These are phyloP conservation scores for Rhipidocladum racemiflorum DNA, from an alignment of 176 grass and related monocot species.

Conservation along the genomic window DNA sequence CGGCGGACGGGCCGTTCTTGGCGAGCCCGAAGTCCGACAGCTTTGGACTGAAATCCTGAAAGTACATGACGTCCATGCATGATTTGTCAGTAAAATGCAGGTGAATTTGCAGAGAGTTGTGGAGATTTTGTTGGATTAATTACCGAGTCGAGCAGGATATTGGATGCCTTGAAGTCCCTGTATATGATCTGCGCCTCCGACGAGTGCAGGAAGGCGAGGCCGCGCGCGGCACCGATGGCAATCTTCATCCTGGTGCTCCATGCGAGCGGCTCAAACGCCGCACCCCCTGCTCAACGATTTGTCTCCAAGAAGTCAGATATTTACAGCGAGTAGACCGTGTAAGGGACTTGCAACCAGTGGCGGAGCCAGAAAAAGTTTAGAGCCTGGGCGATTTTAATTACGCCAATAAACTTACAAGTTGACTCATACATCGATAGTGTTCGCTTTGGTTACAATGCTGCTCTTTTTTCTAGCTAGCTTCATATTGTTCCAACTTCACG, in stretches of 20 bases:
- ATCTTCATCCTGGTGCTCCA: conserved; percentile 65
- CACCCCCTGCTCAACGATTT: conserved; percentile 17
- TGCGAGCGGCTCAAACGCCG: conserved; percentile 28
- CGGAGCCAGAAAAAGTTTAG: too few species aligned
- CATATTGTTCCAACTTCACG: too few species aligned
- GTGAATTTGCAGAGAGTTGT: not conserved
- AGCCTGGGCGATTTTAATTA: too few species aligned
- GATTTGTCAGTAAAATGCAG: too few species aligned
- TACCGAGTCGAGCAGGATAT: conserved; percentile 74
- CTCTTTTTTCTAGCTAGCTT: too few species aligned
- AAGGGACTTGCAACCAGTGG: too few species aligned
- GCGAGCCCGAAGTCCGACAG: conserved; percentile 92
- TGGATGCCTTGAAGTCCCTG: conserved; percentile 82
- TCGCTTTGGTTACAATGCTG: too few species aligned
- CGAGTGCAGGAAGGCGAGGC: conserved; percentile 67
- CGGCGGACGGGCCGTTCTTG: conserved; percentile 71
- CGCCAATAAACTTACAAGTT: too few species aligned
- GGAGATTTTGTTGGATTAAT: not conserved
- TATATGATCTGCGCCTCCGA: conserved; percentile 77
- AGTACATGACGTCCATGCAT: not conserved
- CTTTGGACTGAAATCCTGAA: conserved; percentile 66
- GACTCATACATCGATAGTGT: too few species aligned
- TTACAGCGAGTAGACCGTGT: not conserved
- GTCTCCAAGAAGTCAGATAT: not conserved
- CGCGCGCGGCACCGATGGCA: conserved; percentile 58